Evolutionary conservation across 2,329 filamentous ascomycete genomes (phyloP), one percentile per base, ranked within the genome.

Genomic region (Coniella vitis): DNA sequence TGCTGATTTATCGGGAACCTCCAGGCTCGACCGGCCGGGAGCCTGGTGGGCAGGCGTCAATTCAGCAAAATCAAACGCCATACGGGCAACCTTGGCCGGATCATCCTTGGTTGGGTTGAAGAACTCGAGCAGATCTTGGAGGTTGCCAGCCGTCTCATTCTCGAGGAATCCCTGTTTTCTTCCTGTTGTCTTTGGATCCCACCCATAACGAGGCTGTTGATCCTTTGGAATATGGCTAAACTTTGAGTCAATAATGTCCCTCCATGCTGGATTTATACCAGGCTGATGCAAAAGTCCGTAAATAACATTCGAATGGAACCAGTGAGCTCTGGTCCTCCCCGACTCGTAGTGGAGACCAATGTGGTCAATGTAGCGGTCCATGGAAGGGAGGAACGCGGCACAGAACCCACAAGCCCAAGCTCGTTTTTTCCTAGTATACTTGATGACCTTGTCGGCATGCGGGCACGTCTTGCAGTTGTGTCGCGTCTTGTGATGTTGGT

Each of bases 361-460:
- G 55, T 86, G 82, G 58, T 84, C 79, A 53, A 84, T 81, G 58
- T 84, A 78, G 47, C 82, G 79, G 60, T 84, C 81, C 55, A 80
- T 78, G 12, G 79, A 78, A 14, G 78, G 74, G 50, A 83, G 73
- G 37, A 84, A 71, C 14, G 75, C 76, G 4, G 77, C 81, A 57
- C 82, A 86, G 64, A 85, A 84, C 21, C 82, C 82, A 55, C 82
- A 86, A 1, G 80, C 82, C 76, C 81, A 86, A 35, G 82, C 81
- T 55, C 80, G 75, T 67, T 83, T 81, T 52, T 74, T 74, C 53
- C 80, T 73, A 46, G 55, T 60, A 37, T 80, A 81, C 58, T 75
- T 75, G 59, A 82, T 79, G 17, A 83, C 79, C 56, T 77, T 77
- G 56, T 83, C 77, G 42, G 80, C 79, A 57, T 84, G 81, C 4